phyloP scores from a whole-genome alignment of 2,329 filamentous ascomycete genomes.

The Scedosporium dehoogii region DNA sequence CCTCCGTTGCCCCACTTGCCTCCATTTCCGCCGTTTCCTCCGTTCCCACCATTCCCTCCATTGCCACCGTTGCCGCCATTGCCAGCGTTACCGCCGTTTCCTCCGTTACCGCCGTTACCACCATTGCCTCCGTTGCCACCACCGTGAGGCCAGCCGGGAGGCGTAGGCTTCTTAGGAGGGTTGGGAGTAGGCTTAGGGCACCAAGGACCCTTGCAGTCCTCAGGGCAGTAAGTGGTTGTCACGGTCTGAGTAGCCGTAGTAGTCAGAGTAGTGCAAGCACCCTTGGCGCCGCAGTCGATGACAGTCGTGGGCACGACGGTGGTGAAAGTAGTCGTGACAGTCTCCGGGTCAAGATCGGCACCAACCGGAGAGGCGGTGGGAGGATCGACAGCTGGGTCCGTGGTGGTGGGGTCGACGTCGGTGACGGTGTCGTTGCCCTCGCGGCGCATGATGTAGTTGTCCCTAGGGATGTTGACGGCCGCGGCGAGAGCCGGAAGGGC shows the following conservation, averaged over 20 bases:
- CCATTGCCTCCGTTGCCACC: slow-evolving; percentile 3
- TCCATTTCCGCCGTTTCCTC: slow-evolving; percentile 2
- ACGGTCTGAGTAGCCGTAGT: neutral
- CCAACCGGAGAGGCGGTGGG: neutral
- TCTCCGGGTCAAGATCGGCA: slow-evolving; percentile 1
- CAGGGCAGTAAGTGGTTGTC: slow-evolving; percentile 9
- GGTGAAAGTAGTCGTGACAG: slow-evolving; percentile 6
- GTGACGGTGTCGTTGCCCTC: neutral
- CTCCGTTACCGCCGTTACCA: slow-evolving; percentile 4
- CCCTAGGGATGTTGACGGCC: neutral
- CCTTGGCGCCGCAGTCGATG: neutral
- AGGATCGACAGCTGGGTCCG: neutral
- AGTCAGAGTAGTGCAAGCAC: neutral
- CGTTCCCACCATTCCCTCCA: neutral
- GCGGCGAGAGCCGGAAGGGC: neutral
- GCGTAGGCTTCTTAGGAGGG: neutral
- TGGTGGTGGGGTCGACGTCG: neutral
- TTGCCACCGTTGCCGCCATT: neutral
- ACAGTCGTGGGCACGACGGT: slow-evolving; percentile 6
- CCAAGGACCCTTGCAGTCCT: slow-evolving; percentile 6
- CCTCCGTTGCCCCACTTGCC: slow-evolving; percentile 5
- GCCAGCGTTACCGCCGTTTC: slow-evolving; percentile 4
- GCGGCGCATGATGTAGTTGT: neutral
- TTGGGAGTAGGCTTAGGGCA: slow-evolving; percentile 5
- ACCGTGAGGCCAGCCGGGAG: neutral